Evolutionary conservation across 1,139 yeast species (phyloP), one percentile per base, ranked within the genome.

Genomic region (Hyphopichia wangnamkhiaoensis): DNA sequence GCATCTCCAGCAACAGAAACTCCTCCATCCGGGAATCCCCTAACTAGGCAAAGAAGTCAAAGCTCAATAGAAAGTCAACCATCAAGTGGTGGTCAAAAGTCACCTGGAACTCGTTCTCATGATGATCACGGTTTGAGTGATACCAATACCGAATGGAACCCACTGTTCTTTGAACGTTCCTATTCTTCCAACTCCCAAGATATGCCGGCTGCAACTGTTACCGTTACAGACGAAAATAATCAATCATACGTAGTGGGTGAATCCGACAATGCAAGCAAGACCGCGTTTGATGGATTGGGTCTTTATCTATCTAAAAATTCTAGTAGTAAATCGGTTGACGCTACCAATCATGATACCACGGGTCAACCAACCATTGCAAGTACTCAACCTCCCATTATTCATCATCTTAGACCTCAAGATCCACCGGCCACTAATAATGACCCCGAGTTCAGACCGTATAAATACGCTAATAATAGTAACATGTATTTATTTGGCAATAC

Each of bases 401-500:
- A 35, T n/a, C 16, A 31, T 18, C 19, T 35, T 3, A 29, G 18
- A n/a, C 33, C 32, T 7, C 18, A n/a, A 13, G 30, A 33, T 24
- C 29, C 30, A 12, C 9, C 15, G 7, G 3, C 24, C 5, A n/a
- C 34, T 7, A 14, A n/a, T n/a, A n/a, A n/a, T n/a, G n/a, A n/a
- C n/a, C 16, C 29, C 2, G 27, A 18, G 3, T 16, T 33, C 16
- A 33, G 25, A 13, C 35, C 35, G 5, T 15, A 21, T 18, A 33
- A 33, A 8, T 18, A 17, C 9, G 21, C 35, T 6, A 25, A 21
- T 17, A n/a, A 19, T 15, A 30, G 25, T 13, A 33, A 17, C n/a
- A 45, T 56, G 50, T 52, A 61, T 33, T 48, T 71, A 9, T 70
- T 61, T 48, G 78, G 78, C 0, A 64, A 63, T 1, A 55, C 75